phyloP scores from a whole-genome alignment of 192 early-diverging fungal genomes.

The Umbelopsis isabellina region DNA sequence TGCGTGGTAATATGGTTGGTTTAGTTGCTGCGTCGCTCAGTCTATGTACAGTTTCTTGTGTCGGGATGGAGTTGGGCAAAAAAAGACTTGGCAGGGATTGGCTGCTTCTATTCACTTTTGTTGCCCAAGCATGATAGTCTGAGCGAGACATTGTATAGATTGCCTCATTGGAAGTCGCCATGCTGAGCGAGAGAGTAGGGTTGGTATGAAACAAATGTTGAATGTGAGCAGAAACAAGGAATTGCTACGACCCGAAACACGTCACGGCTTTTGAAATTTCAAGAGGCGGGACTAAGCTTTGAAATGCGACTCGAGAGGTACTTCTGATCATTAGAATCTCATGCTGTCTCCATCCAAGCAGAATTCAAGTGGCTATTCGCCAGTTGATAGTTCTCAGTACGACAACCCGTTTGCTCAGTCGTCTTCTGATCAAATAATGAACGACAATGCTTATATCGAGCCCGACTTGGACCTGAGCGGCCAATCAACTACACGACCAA shows the following conservation, averaged over 20 bases:
- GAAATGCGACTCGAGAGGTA: too few relatives aligned
- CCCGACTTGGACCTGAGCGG: constrained; percentile 41
- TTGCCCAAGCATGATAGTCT: constrained; percentile 21
- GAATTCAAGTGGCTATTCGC: constrained; percentile 6
- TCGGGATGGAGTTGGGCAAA: not conserved
- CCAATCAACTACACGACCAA: constrained; percentile 27
- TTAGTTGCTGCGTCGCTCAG: not conserved
- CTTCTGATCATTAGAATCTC: not conserved
- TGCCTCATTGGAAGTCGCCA: constrained; percentile 8
- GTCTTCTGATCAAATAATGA: constrained; percentile 14
- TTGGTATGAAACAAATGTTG: not conserved
- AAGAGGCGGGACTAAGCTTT: too few relatives aligned
- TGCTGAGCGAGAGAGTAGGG: not conserved
- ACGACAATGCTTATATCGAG: constrained; percentile 28
- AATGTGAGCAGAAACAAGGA: not conserved
- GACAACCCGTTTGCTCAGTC: constrained; percentile 36
- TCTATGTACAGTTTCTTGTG: not conserved
- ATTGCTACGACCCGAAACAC: constrained; percentile 4
- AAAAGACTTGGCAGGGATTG: not conserved
- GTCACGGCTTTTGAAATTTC: not conserved
- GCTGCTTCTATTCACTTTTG: constrained; percentile 4
- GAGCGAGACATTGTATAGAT: constrained; percentile 22
- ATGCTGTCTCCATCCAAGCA: constrained; percentile 31
- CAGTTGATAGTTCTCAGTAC: constrained; percentile 20
- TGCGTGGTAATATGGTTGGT: not conserved